These are phyloP conservation scores for Cladophialophora bantiana DNA, from an alignment of 2,329 filamentous ascomycete species.

Conservation along the genomic window DNA sequence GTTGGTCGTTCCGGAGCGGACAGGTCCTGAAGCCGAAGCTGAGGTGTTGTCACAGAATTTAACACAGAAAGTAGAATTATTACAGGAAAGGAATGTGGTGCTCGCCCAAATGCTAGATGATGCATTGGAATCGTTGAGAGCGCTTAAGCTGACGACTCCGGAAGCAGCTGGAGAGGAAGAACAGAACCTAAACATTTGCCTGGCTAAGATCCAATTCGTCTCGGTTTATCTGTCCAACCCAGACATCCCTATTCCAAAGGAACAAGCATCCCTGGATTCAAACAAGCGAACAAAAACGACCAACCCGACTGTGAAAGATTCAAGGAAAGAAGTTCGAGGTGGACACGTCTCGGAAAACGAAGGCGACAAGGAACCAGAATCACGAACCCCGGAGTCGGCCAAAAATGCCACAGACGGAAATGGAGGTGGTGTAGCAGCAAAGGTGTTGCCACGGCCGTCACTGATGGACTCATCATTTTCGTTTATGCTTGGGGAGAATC, in stretches of 20 bases:
- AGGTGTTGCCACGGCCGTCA: constrained; percentile 47
- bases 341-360: constrained; percentile 4
- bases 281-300: not conserved
- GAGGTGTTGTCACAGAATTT: constrained; percentile 15
- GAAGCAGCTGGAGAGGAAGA: constrained; percentile 31
- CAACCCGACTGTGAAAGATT: not conserved
- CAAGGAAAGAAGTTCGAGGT: not conserved
- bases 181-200: constrained; percentile 47
- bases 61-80: constrained; percentile 42
- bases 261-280: constrained; percentile 9
- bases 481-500: constrained; percentile 58
- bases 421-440: constrained; percentile 6
- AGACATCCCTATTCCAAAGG: constrained; percentile 43
- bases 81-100: constrained; percentile 51
- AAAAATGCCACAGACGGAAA: not conserved
- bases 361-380: not conserved
- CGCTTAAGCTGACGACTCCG: constrained; percentile 44
- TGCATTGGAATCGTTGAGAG: constrained; percentile 51
- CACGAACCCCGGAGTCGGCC: not conserved
- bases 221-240: constrained; percentile 53
- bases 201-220: constrained; percentile 53
- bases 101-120: constrained; percentile 52
- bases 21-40: not conserved
- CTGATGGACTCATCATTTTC: constrained; percentile 57
- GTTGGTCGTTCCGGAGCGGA: not conserved